Conservation (phyloP, 768 basidiomycete genomes). For the Pluteus cervinus region DNA sequence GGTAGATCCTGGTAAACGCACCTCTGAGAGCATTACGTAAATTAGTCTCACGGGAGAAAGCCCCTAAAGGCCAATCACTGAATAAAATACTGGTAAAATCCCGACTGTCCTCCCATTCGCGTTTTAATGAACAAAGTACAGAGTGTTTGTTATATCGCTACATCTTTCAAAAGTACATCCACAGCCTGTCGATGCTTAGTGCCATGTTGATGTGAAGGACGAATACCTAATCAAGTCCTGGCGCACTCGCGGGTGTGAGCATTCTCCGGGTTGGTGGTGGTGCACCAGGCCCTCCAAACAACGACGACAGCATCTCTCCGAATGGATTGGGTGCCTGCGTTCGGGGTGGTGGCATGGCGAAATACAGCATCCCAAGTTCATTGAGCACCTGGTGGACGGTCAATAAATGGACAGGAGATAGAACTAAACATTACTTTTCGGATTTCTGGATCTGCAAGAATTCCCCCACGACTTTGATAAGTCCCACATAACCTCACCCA, state of each 20-base stretch:
- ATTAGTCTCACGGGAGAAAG: too few relatives aligned
- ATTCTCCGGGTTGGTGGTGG: slow-evolving; percentile 33
- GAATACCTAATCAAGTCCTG: slow-evolving; percentile 38
- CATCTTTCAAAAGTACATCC: too few relatives aligned
- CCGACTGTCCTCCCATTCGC: too few relatives aligned
- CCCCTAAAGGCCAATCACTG: too few relatives aligned
- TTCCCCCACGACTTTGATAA: slow-evolving; percentile 68
- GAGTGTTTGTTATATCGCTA: too few relatives aligned
- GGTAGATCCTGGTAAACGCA: too few relatives aligned
- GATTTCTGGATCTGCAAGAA: slow-evolving; percentile 55
- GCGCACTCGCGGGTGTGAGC: slow-evolving; percentile 35
- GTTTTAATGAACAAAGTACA: too few relatives aligned
- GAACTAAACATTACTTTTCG: slow-evolving; percentile 63
- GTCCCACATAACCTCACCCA: slow-evolving; percentile 85
- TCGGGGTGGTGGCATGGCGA: slow-evolving; percentile 79
- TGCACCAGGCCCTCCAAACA: slow-evolving; percentile 70
- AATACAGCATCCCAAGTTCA: slow-evolving; percentile 72
- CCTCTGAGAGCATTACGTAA: too few relatives aligned
- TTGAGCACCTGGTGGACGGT: slow-evolving; percentile 43
- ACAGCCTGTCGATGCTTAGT: too few relatives aligned
- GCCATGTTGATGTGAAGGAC: too few relatives aligned
- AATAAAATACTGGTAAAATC: too few relatives aligned
- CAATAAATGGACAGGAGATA: slow-evolving; percentile 8
- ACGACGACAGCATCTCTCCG: slow-evolving; percentile 81
- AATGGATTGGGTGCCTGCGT: slow-evolving; percentile 71